Base-by-base conservation (phyloP, 352 stramenopile species). In the Phytopythium cucurbitacearum region DNA sequence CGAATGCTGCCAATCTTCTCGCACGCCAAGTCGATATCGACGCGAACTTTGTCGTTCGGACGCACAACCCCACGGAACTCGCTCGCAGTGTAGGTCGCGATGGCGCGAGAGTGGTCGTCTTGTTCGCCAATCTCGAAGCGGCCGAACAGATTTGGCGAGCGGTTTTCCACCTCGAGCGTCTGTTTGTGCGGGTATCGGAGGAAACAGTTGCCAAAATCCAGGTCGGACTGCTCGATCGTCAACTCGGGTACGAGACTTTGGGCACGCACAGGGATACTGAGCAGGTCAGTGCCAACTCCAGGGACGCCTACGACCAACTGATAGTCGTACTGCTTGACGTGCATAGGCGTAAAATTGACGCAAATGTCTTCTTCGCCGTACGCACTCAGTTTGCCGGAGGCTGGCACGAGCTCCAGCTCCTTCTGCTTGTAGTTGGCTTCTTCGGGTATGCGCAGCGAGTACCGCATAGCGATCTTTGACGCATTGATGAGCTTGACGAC, bases 381-480 rank as follows among this genome's bases (percentile, higher is more conserved):
- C 1, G 91, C 79, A 21, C 80, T 73, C 4, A 98, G 71, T 13
- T 69, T 82, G 2, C 92, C 94, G 5, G 65, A 52, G 0, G 62
- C 61, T 3, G 95, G 95, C 37, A 65, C 54, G n/a, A 98, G 51
- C 46, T 84, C 71, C 33, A 98, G 87, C 67, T 98, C 95, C 48
- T 90, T 89, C 52, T 95, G 80, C 42, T 85, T 89, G 65, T 93
- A 96, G 44, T 76, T 82, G 2, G 85, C 87, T 55, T 98, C 94
- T 58, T 98, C 89, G 1, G 94, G 91, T 36, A 98, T 91, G 8
- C 78, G 73, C 10, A 98, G 74, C 7, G 65, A 73, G 61, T 94
- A 98, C 15, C 81, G 75, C 73, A 98, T 95, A 8, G 86, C 69
- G 40, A 98, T 97, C 28, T 96, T 95, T 9, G 89, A 97, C 7